phyloP scores from a whole-genome alignment of 2,329 filamentous ascomycete genomes.

The Ceratocystis harringtonii region DNA sequence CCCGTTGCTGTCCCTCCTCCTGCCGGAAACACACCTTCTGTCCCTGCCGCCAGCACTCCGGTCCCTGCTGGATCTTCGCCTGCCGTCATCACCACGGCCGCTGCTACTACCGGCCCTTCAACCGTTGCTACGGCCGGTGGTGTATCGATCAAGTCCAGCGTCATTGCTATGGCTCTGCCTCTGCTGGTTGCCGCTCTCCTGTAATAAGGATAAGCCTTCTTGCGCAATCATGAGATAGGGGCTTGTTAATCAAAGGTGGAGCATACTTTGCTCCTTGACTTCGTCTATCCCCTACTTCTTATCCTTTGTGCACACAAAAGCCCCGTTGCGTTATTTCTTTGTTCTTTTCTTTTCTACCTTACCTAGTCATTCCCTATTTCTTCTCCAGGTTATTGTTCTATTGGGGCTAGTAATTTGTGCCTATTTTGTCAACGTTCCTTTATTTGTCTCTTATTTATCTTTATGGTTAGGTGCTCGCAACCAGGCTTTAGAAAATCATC shows the following conservation, averaged over 20 bases:
- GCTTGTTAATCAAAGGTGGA: not conserved
- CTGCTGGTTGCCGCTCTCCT: not conserved
- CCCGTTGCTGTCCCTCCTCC: not conserved
- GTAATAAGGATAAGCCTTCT: not conserved
- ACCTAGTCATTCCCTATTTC: not conserved
- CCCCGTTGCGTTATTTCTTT: not conserved
- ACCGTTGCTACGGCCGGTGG: slow-evolving; percentile 9
- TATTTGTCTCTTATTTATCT: not conserved
- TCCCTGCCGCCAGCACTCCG: not conserved
- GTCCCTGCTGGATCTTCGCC: slow-evolving; percentile 9
- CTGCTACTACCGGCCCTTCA: slow-evolving; percentile 14
- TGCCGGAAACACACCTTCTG: not conserved
- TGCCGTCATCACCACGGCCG: slow-evolving; percentile 28
- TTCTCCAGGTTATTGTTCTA: not conserved
- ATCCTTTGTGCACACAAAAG: not conserved
- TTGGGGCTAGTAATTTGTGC: not conserved
- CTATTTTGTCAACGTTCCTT: not conserved
- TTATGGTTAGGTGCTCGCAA: not conserved
- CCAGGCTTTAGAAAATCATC: no score
- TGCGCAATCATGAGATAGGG: no score
- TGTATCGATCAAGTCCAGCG: not conserved
- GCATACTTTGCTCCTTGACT: not conserved
- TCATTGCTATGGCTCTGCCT: not conserved
- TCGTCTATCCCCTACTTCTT: not conserved
- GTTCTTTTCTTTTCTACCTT: not conserved